A percentile compares a stretch with the other conserved stretches of the same genome.
These are phyloP conservation scores for Balansia obtecta DNA, from an alignment of 2,329 filamentous ascomycete genomes.

Conservation along the genomic window DNA sequence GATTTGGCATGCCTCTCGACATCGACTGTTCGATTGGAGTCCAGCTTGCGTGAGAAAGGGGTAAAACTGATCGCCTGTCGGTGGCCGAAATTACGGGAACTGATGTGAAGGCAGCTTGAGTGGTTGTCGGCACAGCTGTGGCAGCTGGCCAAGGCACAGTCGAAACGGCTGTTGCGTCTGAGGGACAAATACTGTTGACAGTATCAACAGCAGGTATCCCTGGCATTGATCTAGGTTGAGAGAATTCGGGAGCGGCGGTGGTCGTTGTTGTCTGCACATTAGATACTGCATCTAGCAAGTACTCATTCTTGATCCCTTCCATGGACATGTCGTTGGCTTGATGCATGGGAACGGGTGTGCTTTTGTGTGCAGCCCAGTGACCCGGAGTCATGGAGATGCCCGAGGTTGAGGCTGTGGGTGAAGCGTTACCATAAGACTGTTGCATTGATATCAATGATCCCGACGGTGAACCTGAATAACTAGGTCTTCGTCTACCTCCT, in stretches of 20 bases:
- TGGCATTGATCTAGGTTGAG: conserved; percentile 13
- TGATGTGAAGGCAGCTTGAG: conserved; percentile 35
- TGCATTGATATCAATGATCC: conserved; percentile 7
- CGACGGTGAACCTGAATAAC: conserved; percentile 9
- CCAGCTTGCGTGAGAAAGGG: conserved; percentile 19
- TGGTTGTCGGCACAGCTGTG: conserved; percentile 30
- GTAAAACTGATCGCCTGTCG: conserved; percentile 20
- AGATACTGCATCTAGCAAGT: conserved; percentile 12
- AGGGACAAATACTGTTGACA: conserved; percentile 11
- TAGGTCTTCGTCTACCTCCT: conserved; percentile 8
- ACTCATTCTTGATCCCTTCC: conserved; percentile 10
- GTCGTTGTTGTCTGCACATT: conserved; percentile 9
- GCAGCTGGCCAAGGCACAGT: conserved; percentile 21
- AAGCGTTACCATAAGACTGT: conserved; percentile 5
- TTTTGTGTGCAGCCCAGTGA: conserved; percentile 13
- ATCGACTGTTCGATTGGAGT: conserved; percentile 16
- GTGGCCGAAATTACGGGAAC: conserved; percentile 12
- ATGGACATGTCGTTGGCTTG: conserved; percentile 12
- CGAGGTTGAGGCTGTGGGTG: conserved; percentile 6
- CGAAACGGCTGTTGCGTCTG: conserved; percentile 10
- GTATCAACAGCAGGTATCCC: conserved; percentile 12
- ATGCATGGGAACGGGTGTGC: conserved; percentile 3
- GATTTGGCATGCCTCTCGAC: conserved; percentile 9
- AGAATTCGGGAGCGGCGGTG: conserved; percentile 9
- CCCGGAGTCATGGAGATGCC: conserved; percentile 8